A percentile compares a stretch with the other conserved stretches of the same genome.
phyloP scores from a whole-genome alignment of 2,329 filamentous ascomycete species.

The Exophiala mesophila region DNA sequence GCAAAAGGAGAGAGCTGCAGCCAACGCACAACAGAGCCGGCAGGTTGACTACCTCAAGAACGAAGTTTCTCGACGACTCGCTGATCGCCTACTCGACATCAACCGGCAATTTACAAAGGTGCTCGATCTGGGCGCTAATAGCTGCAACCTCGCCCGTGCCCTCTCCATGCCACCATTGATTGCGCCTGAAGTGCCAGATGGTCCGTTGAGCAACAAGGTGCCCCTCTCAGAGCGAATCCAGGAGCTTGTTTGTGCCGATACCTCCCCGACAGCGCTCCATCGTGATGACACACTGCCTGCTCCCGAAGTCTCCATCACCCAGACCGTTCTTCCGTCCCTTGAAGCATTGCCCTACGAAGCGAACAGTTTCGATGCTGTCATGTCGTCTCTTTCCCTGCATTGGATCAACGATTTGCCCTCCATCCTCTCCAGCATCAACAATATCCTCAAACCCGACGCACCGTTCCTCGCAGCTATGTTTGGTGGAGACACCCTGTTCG shows the following conservation, averaged over 20 bases:
- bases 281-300: constrained; percentile 58
- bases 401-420: constrained; percentile 97
- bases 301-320: constrained; percentile 67
- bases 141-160: constrained; percentile 85
- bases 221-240: constrained; percentile 68
- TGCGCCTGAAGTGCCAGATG: constrained; percentile 42
- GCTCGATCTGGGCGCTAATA: constrained; percentile 90
- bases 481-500: constrained; percentile 88
- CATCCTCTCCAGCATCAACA: constrained; percentile 77
- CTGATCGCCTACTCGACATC: constrained; percentile 86
- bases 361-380: constrained; percentile 78
- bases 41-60: constrained; percentile 90
- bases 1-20: constrained; percentile 81
- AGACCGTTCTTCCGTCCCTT: constrained; percentile 62
- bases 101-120: constrained; percentile 79
- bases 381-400: constrained; percentile 85
- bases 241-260: constrained; percentile 74
- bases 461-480: constrained; percentile 96
- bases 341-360: constrained; percentile 72
- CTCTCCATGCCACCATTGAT: constrained; percentile 59
- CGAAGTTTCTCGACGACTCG: constrained; percentile 78
- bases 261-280: constrained; percentile 70
- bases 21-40: constrained; percentile 64
- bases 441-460: constrained; percentile 78
- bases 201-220: constrained; percentile 10